phyloP scores from a whole-genome alignment of 495 filamentous ascomycete genomes.

The Penicillium canescens region DNA sequence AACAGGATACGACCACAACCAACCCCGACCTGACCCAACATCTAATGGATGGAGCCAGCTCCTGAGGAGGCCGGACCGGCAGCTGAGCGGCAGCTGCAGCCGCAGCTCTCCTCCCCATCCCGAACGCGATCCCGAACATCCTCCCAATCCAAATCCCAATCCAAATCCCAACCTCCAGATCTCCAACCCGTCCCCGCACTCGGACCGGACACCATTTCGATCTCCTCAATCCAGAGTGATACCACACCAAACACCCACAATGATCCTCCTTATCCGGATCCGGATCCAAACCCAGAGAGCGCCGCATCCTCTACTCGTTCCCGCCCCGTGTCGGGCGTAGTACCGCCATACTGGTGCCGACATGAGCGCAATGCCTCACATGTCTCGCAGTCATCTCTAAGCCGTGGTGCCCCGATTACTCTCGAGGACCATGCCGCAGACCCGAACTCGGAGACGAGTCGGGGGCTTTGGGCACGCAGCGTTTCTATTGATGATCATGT shows the following conservation, averaged over 20 bases:
- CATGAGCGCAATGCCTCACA: constrained; percentile 41
- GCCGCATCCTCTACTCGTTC: constrained; percentile 23
- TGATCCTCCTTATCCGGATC: constrained; percentile 4
- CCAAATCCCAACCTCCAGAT: neutral
- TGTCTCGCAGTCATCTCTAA: constrained; percentile 45
- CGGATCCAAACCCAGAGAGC: constrained; percentile 1
- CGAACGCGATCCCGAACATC: neutral
- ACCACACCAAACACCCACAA: constrained; percentile 4
- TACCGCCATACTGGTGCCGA: constrained; percentile 55
- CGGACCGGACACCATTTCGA: neutral
- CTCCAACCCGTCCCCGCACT: constrained; percentile 4
- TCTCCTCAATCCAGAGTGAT: constrained; percentile 4
- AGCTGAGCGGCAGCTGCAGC: constrained; percentile 23
- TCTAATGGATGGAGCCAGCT: constrained; percentile 54
- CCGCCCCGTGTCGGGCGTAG: constrained; percentile 40
- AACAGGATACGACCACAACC: neutral
- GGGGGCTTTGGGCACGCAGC: constrained; percentile 65
- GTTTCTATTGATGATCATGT: constrained; percentile 67
- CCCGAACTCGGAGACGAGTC: constrained; percentile 55
- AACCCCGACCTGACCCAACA: constrained; percentile 5
- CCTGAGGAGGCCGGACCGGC: constrained; percentile 42
- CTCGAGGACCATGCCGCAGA: constrained; percentile 73
- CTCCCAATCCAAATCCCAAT: neutral
- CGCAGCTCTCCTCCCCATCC: constrained; percentile 26
- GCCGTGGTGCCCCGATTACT: constrained; percentile 49